Evolutionary conservation across 179 eudicot genomes (phyloP).

Genomic region (Nepenthes alata): DNA sequence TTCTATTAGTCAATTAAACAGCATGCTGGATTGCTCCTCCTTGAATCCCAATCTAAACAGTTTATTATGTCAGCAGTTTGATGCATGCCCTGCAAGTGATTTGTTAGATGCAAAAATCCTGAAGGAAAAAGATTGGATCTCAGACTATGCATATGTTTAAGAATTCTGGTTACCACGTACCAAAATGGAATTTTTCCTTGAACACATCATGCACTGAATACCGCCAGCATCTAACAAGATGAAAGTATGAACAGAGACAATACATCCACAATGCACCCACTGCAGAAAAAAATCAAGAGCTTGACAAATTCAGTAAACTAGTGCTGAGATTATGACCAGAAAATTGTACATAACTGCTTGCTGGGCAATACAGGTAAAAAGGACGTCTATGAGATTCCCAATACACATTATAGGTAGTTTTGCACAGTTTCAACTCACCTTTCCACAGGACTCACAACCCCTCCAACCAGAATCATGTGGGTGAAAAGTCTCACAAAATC

Average conservation of each 20-base stretch:
- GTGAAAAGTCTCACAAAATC: slow-evolving; percentile 70
- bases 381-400: not conserved
- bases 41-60: too few relatives aligned
- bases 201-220: slow-evolving; percentile 52
- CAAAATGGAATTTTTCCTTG: slow-evolving; percentile 44
- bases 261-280: slow-evolving; percentile 84
- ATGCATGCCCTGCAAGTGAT: not conserved
- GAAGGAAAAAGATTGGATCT: not conserved
- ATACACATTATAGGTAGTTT: not conserved
- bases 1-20: too few relatives aligned
- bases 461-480: slow-evolving; percentile 68
- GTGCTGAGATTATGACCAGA: not conserved
- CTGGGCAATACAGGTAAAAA: not conserved
- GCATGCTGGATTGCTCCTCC: too few relatives aligned
- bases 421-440: slow-evolving; percentile 32
- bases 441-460: slow-evolving; percentile 70
- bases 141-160: not conserved
- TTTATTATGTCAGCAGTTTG: too few relatives aligned
- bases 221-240: slow-evolving; percentile 76
- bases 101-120: not conserved
- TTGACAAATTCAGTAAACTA: not conserved
- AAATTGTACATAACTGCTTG: not conserved
- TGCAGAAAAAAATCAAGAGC: slow-evolving; percentile 18
- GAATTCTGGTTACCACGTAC: slow-evolving; percentile 22
- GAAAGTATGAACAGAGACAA: slow-evolving; percentile 59